Conservation (phyloP, 169 alveolate species). For the Cryptosporidium ubiquitum region DNA sequence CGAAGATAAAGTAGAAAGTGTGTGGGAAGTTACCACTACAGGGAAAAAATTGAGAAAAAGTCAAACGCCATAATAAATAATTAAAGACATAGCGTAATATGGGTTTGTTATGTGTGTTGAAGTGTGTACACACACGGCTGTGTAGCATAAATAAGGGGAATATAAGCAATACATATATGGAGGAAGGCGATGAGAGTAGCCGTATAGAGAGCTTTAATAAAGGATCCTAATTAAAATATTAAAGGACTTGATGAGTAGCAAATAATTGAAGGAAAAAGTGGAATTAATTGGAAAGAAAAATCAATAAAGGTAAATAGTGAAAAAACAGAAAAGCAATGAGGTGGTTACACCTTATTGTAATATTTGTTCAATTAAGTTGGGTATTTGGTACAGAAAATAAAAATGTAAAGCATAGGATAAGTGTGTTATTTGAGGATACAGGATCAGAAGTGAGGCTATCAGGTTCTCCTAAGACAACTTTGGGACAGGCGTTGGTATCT, state of each 20-base stretch:
- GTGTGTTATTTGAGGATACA: constrained; percentile 37
- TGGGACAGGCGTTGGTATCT: constrained; percentile 53
- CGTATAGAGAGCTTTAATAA: neutral
- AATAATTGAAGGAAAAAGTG: neutral
- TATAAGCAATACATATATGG: neutral
- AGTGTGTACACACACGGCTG: constrained; percentile 69
- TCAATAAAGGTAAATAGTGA: neutral
- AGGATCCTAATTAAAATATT: neutral
- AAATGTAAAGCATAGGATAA: constrained; percentile 37
- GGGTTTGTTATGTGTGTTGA: constrained; percentile 56
- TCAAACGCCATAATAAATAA: neutral
- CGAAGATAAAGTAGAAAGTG: no score
- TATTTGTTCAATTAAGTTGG: constrained; percentile 31
- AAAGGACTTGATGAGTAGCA: constrained; percentile 3
- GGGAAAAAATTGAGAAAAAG: neutral
- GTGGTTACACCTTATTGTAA: constrained; percentile 51
- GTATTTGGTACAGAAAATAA: constrained; percentile 34
- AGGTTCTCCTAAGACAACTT: constrained; percentile 67
- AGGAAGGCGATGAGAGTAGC: neutral
- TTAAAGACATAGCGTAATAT: constrained; percentile 10
- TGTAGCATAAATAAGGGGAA: neutral
- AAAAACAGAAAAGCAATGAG: constrained; percentile 32
- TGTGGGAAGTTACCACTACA: neutral
- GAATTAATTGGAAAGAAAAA: neutral
- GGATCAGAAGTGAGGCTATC: constrained; percentile 53